These are phyloP conservation scores for Phaeosphaeriaceae sp. DNA, from an alignment of 2,329 filamentous ascomycete genomes.

Conservation along the genomic window DNA sequence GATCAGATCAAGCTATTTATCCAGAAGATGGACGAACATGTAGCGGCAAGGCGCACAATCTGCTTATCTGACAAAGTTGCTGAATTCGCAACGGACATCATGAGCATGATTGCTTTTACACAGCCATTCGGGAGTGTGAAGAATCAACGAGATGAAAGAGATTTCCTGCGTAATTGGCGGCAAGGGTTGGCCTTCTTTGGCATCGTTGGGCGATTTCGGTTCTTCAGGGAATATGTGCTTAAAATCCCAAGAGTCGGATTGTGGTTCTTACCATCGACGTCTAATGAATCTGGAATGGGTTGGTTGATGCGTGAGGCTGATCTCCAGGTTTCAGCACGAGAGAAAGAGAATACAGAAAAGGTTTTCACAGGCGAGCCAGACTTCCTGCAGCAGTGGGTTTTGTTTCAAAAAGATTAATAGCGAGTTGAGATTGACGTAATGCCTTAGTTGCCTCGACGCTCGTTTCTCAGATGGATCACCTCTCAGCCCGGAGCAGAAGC, in stretches of 20 bases:
- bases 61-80: conserved; percentile 48
- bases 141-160: conserved; percentile 49
- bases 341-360: conserved; percentile 30
- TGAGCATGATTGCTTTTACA: conserved; percentile 50
- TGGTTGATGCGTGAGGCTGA: conserved; percentile 49
- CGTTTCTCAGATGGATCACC: conserved; percentile 36
- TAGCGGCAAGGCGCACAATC: conserved; percentile 26
- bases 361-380: conserved; percentile 33
- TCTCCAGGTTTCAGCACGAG: conserved; percentile 38
- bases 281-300: conserved; percentile 44
- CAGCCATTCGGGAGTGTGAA: conserved; percentile 49
- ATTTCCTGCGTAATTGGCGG: conserved; percentile 47
- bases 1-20: conserved; percentile 43
- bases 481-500: conserved; percentile 40
- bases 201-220: conserved; percentile 43
- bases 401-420: neutral
- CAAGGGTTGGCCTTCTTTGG: conserved; percentile 48
- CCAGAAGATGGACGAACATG: conserved; percentile 40
- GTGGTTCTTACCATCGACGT: conserved; percentile 40
- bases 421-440: neutral
- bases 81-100: conserved; percentile 52
- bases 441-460: conserved; percentile 44
- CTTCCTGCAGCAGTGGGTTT: conserved; percentile 42
- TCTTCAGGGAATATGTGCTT: conserved; percentile 44
- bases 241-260: conserved; percentile 27